Evolutionary conservation across 495 filamentous ascomycete species (phyloP).

Genomic region (Talaromyces proteolyticus): DNA sequence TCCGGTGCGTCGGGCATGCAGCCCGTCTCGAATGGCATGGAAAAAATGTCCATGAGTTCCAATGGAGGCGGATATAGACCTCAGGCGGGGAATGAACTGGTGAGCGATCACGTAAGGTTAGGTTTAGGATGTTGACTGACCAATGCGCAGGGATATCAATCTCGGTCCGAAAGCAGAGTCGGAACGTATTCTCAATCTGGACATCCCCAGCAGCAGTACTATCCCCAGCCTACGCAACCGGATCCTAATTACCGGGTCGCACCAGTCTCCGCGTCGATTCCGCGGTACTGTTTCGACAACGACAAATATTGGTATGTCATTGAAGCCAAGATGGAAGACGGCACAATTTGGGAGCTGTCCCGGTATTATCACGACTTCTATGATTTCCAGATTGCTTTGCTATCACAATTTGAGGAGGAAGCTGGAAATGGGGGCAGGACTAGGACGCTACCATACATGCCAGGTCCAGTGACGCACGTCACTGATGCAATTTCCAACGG

Average conservation of each 20-base stretch:
- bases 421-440: conserved; percentile 74
- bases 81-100: conserved; percentile 41
- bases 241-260: conserved; percentile 31
- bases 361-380: conserved; percentile 98
- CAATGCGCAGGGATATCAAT: conserved; percentile 32
- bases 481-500: conserved; percentile 96
- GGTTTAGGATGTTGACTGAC: too few relatives aligned
- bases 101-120: conserved; percentile 30
- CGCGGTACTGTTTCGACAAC: conserved; percentile 91
- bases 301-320: conserved; percentile 99
- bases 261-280: conserved; percentile 76
- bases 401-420: conserved; percentile 90
- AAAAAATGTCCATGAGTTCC: conserved; percentile 63
- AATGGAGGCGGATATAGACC: conserved; percentile 15
- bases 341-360: conserved; percentile 84
- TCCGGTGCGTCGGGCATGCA: conserved; percentile 30
- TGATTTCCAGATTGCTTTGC: conserved; percentile 92
- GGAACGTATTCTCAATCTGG: conserved; percentile 28
- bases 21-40: conserved; percentile 63
- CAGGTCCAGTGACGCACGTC: conserved; percentile 94
- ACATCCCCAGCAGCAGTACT: conserved; percentile 38
- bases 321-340: conserved; percentile 86
- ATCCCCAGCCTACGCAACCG: conserved; percentile 18
- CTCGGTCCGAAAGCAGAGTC: conserved; percentile 14
- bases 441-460: conserved; percentile 94